Evolutionary conservation across 352 stramenopile genomes (phyloP).

Genomic region (Halophytophthora polymorphica): DNA sequence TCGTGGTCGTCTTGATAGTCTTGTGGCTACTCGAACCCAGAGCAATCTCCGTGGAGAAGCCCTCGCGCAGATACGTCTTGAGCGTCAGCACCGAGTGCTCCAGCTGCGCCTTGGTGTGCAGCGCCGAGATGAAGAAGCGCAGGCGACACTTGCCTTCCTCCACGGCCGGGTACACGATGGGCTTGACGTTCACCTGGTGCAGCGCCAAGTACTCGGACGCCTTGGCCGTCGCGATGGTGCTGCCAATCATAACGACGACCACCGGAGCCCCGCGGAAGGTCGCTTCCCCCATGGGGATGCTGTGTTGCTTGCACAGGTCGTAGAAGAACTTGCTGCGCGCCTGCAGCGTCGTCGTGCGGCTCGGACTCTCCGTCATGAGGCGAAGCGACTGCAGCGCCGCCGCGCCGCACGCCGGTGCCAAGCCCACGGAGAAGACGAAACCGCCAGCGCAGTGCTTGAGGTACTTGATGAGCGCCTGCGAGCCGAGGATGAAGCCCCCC

Average conservation of each 20-base stretch:
- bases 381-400: conserved; percentile 68
- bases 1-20: not conserved
- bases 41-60: conserved; percentile 4
- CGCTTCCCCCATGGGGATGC: conserved; percentile 53
- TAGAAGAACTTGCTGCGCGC: conserved; percentile 73
- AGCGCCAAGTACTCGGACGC: conserved; percentile 58
- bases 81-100: conserved; percentile 50
- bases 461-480: conserved; percentile 46
- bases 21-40: not conserved
- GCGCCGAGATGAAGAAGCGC: conserved; percentile 83
- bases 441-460: conserved; percentile 64
- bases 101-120: conserved; percentile 70
- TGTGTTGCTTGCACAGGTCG: conserved; percentile 62
- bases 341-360: conserved; percentile 61
- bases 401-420: conserved; percentile 62
- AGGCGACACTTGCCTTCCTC: conserved; percentile 82
- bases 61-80: conserved; percentile 28
- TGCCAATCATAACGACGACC: conserved; percentile 77
- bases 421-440: conserved; percentile 78
- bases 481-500: conserved; percentile 62
- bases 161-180: conserved; percentile 83
- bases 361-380: conserved; percentile 57
- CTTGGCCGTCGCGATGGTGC: conserved; percentile 73
- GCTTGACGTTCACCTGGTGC: conserved; percentile 76
- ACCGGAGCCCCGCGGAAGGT: conserved; percentile 73